phyloP scores from a whole-genome alignment of 2,329 filamentous ascomycete species.

The Diaporthe vexans region DNA sequence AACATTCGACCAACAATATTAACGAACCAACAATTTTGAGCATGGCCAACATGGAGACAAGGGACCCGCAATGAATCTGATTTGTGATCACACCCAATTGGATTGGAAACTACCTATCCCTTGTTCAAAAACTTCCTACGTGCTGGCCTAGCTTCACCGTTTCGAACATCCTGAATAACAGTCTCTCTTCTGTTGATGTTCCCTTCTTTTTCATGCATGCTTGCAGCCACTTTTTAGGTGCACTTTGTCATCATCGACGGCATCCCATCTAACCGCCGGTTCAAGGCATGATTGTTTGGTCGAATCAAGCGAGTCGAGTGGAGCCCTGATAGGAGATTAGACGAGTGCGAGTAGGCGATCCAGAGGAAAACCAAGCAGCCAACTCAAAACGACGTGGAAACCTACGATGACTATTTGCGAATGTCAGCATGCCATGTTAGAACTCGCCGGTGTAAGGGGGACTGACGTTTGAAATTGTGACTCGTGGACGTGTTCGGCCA shows the following conservation, averaged over 20 bases:
- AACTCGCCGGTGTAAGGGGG: neutral
- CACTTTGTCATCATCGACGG: neutral
- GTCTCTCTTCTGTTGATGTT: neutral
- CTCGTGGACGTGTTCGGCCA: conserved; percentile 5
- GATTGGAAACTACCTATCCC: neutral
- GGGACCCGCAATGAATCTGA: neutral
- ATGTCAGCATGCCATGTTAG: neutral
- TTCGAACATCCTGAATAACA: neutral
- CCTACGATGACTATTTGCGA: neutral
- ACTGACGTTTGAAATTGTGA: neutral
- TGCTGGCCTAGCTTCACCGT: neutral
- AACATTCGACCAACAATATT: neutral
- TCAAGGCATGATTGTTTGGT: neutral
- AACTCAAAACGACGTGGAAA: neutral
- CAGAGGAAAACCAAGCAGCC: neutral
- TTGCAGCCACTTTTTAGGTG: neutral
- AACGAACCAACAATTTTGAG: neutral
- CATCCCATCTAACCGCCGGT: neutral
- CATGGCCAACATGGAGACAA: neutral
- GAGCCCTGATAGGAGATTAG: conserved; percentile 20
- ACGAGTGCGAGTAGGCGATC: neutral
- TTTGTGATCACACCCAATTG: neutral
- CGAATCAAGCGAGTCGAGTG: conserved; percentile 13
- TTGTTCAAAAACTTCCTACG: no score
- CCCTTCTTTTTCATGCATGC: neutral